Evolutionary conservation across 2,329 filamentous ascomycete genomes (phyloP).

Genomic region (Colletotrichum tanaceti): DNA sequence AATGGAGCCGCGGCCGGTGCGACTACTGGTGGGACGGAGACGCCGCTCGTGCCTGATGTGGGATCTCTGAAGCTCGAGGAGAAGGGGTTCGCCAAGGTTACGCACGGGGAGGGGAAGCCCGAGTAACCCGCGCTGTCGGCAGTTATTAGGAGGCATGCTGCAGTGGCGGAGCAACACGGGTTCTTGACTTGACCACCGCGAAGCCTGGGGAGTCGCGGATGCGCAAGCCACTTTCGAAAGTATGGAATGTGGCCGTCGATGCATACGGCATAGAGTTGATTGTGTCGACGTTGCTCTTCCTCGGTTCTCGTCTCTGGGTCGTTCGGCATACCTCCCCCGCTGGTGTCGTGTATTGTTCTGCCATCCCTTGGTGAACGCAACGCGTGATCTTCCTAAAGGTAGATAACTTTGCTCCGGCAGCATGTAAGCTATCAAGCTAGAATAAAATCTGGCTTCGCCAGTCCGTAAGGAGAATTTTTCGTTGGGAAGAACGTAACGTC

Average conservation of each 20-base stretch:
- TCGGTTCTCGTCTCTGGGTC: no score
- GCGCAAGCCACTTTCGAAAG: background rate
- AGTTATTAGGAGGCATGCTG: background rate
- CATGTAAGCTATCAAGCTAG: background rate
- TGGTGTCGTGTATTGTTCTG: background rate
- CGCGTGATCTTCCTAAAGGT: background rate
- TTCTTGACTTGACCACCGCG: background rate
- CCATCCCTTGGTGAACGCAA: background rate
- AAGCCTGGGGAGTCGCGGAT: background rate
- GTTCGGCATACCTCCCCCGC: background rate
- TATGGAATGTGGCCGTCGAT: background rate
- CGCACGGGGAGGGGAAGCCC: slow-evolving; percentile 47
- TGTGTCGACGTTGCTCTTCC: background rate
- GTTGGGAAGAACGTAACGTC: no score
- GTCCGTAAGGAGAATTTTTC: no score
- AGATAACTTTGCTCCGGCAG: background rate
- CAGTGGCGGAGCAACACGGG: no score
- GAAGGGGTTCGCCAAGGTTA: slow-evolving; percentile 62
- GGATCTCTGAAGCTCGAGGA: slow-evolving; percentile 63
- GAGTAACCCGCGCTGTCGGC: background rate
- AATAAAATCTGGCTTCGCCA: no score
- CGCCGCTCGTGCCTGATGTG: slow-evolving; percentile 60
- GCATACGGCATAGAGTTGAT: no score
- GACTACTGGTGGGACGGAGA: slow-evolving; percentile 59
- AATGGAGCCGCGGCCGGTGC: slow-evolving; percentile 48